Evolutionary conservation across 768 basidiomycete genomes (phyloP).

Genomic region (Boletus subcaerulescens): DNA sequence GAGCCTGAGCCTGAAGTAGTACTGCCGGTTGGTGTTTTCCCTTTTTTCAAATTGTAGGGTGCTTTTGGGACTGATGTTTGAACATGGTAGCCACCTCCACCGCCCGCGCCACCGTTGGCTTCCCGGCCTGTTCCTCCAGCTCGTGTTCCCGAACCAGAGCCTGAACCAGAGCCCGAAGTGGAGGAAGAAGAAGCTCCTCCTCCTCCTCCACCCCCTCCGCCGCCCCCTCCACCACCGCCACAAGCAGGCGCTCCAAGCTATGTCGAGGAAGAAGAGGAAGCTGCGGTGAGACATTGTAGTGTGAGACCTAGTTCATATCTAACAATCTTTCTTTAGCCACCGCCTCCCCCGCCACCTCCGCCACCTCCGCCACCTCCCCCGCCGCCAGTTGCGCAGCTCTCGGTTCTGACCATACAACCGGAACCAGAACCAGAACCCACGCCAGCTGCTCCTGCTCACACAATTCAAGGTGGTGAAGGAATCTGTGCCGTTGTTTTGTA

Average conservation of each 20-base stretch:
- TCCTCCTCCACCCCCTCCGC: conserved; percentile 22
- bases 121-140: conserved; percentile 18
- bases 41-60: background rate
- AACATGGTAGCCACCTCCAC: conserved; percentile 24
- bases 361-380: conserved; percentile 51
- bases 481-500: conserved; percentile 74
- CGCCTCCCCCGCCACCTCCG: conserved; percentile 35
- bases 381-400: conserved; percentile 37
- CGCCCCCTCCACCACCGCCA: conserved; percentile 8
- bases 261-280: conserved; percentile 11
- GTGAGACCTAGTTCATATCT: background rate
- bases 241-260: conserved; percentile 6
- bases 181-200: conserved; percentile 18
- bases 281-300: conserved; percentile 5
- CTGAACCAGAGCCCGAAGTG: conserved; percentile 17
- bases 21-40: conserved; percentile 26
- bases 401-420: conserved; percentile 29
- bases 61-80: conserved; percentile 3
- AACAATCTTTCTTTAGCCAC: background rate
- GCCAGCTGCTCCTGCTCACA: conserved; percentile 13
- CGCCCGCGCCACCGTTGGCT: conserved; percentile 22
- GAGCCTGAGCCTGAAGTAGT: conserved; percentile 28
- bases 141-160: conserved; percentile 19
- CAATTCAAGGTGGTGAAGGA: conserved; percentile 37
- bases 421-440: conserved; percentile 32